phyloP scores from a whole-genome alignment of 2,329 filamentous ascomycete species.

The Cadophora luteo-olivacea region DNA sequence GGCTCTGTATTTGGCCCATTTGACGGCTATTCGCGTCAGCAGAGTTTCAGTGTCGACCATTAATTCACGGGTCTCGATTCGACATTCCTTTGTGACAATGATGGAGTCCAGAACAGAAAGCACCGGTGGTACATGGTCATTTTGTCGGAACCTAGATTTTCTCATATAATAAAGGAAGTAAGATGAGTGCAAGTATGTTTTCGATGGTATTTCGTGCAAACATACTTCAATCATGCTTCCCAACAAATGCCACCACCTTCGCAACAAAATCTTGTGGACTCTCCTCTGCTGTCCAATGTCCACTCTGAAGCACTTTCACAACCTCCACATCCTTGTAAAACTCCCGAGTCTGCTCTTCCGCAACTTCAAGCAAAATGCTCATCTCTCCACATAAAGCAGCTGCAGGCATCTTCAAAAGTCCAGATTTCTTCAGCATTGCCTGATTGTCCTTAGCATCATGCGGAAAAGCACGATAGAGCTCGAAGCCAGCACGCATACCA shows the following conservation, averaged over 20 bases:
- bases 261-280: slow-evolving; percentile 17
- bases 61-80: no score
- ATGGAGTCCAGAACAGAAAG: no score
- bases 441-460: slow-evolving; percentile 18
- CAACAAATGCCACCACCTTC: slow-evolving; percentile 7
- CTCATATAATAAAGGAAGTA: no score
- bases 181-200: no score
- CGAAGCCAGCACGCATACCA: slow-evolving; percentile 17
- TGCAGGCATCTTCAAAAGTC: slow-evolving; percentile 6
- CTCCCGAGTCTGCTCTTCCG: slow-evolving; percentile 13
- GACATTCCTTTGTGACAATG: no score
- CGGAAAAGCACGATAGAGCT: slow-evolving; percentile 16
- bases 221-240: background rate
- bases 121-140: no score
- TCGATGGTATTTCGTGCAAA: background rate
- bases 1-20: no score
- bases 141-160: no score
- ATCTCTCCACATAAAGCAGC: slow-evolving; percentile 11
- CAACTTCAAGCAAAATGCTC: slow-evolving; percentile 4
- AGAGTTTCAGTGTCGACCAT: no score
- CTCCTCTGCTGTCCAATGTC: slow-evolving; percentile 20
- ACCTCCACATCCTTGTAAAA: slow-evolving; percentile 16
- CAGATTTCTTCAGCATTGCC: background rate
- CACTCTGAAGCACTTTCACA: slow-evolving; percentile 7
- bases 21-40: no score